A percentile compares a stretch with the other conserved stretches of the same genome.
These are phyloP conservation scores for Mycena latifolia DNA, from an alignment of 768 basidiomycete species.

Conservation along the genomic window DNA sequence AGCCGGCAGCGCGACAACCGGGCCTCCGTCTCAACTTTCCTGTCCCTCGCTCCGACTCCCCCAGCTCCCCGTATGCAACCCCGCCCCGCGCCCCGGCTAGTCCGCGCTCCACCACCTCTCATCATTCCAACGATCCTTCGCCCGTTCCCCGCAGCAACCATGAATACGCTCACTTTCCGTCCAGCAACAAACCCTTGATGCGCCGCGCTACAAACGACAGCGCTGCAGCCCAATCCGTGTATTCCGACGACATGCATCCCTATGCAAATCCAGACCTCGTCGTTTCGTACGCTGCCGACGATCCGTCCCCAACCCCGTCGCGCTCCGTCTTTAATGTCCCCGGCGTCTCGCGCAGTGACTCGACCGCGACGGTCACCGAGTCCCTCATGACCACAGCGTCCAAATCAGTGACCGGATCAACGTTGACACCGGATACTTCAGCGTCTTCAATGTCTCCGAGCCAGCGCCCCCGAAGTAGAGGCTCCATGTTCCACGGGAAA, in stretches of 20 bases:
- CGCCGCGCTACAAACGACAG: conserved; percentile 35
- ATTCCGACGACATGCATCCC: conserved; percentile 69
- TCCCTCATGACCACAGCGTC: conserved; percentile 42
- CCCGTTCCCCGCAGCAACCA: conserved; percentile 33
- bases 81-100: conserved; percentile 40
- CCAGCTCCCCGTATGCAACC: conserved; percentile 44
- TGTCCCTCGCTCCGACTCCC: conserved; percentile 44
- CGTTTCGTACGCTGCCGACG: conserved; percentile 51
- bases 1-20: conserved; percentile 35
- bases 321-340: conserved; percentile 44
- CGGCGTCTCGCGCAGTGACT: conserved; percentile 60
- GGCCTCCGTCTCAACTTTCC: conserved; percentile 31
- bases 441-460: conserved; percentile 40
- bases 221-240: conserved; percentile 35
- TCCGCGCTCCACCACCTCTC: conserved; percentile 42
- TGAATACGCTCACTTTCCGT: conserved; percentile 32
- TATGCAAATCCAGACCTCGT: conserved; percentile 86
- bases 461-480: conserved; percentile 39
- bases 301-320: conserved; percentile 43
- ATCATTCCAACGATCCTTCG: conserved; percentile 38
- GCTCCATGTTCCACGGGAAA: conserved; percentile 57
- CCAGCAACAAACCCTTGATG: conserved; percentile 31
- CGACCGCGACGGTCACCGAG: conserved; percentile 65
- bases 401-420: conserved; percentile 50
- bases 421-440: conserved; percentile 52